Base-by-base conservation (phyloP, 148 eudicot genomes). In the Vaccinium darrowii region DNA sequence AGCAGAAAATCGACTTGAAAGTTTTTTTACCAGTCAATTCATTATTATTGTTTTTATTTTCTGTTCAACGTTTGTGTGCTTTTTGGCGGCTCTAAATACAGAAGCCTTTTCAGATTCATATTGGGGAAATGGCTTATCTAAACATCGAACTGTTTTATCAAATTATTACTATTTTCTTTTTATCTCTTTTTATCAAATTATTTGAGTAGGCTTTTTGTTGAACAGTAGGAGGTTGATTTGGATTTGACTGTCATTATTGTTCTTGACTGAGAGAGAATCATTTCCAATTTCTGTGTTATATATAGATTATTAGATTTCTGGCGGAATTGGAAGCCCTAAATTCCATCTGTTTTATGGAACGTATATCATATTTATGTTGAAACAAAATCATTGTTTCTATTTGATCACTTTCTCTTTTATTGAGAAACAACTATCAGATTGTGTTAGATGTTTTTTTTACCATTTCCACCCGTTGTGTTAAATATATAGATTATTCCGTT, bases 221-320 rank as follows among this genome's bases (percentile, higher is more conserved):
- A 74, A 30, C 54, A 12, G 79, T 73, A 33, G 79, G 54, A 53
- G 72, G 4, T 51, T 83, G 69, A 54, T 56, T 74, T 74, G 85
- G 69, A 54, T 36, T 74, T 56, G 80, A 74, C 49, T 67, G 71
- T 74, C 85, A 83, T 73, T 74, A 83, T 39, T 73, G 69, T 74
- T 73, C 33, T 72, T 54, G 85, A 74, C 53, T 43, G 47, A 43
- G 47, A 43, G 5, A 43, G 0, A 43, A 43, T 43, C 25, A 16
- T 25, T 43, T 51, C 52, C 36, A 27, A 25, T 72, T 19, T 9
- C 33, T 33, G 23, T 11, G 25, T 51, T 52, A 10, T 21, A 5
- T 51, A 3, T 43, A 15, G 27, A 36, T 74, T 52, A 15, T 83
- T 72, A 6, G 21, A 23, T 49, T 12, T 16, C n/a, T 6, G 78